A percentile compares a stretch with the other conserved stretches of the same genome.
Evolutionary conservation across 768 basidiomycete species (phyloP).

Genomic region (Leccinum disarticulatum): DNA sequence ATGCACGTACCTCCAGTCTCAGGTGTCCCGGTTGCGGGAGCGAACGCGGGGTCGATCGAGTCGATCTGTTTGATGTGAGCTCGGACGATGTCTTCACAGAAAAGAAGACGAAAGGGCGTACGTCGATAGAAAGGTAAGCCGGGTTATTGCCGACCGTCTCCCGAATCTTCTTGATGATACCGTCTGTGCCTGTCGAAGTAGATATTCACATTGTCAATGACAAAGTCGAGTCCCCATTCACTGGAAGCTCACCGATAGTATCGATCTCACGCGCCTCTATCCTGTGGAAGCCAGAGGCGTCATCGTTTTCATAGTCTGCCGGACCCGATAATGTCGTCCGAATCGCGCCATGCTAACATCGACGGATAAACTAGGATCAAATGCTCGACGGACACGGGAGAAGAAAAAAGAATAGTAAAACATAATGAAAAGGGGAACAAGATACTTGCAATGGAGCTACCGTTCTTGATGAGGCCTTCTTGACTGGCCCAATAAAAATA

Average conservation of each 20-base stretch:
- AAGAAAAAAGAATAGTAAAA: slow-evolving; percentile 17
- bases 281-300: slow-evolving; percentile 74
- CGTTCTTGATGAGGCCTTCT: slow-evolving; percentile 77
- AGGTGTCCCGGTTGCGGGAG: slow-evolving; percentile 82
- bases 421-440: slow-evolving; percentile 24
- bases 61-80: slow-evolving; percentile 50
- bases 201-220: background rate
- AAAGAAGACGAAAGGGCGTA: slow-evolving; percentile 30
- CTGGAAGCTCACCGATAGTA: slow-evolving; percentile 56
- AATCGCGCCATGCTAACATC: slow-evolving; percentile 77
- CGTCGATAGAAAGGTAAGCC: slow-evolving; percentile 78
- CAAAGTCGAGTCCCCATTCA: background rate
- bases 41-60: slow-evolving; percentile 78
- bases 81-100: background rate
- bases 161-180: slow-evolving; percentile 79
- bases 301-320: slow-evolving; percentile 76
- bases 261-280: slow-evolving; percentile 87
- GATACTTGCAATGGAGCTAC: slow-evolving; percentile 81
- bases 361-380: slow-evolving; percentile 75
- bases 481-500: slow-evolving; percentile 90
- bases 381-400: slow-evolving; percentile 28
- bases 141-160: slow-evolving; percentile 73
- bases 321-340: slow-evolving; percentile 79
- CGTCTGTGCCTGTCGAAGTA: slow-evolving; percentile 53
- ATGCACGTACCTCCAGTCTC: slow-evolving; percentile 62